A percentile compares a stretch with the other conserved stretches of the same genome.
Conservation (phyloP, 2,329 filamentous ascomycete genomes). For the Fusarium secorum region DNA sequence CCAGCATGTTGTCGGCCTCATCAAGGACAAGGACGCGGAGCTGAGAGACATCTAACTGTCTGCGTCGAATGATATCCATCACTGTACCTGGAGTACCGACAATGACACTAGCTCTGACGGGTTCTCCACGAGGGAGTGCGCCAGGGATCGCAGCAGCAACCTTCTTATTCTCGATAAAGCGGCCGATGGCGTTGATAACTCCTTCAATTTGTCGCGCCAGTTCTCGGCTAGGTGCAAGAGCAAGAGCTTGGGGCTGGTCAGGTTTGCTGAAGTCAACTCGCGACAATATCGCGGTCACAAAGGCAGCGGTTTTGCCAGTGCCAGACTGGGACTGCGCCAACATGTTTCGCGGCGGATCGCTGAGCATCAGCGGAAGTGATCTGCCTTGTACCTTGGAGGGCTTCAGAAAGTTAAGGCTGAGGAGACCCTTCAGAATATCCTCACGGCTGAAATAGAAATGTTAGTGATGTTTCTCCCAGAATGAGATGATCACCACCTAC, state of each 20-base stretch:
- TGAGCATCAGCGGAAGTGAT: slow-evolving; percentile 87
- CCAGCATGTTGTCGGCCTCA: slow-evolving; percentile 98
- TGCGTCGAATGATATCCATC: slow-evolving; percentile 82
- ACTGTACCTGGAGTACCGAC: slow-evolving; percentile 95
- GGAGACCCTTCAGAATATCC: slow-evolving; percentile 77
- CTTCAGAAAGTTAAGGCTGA: slow-evolving; percentile 86
- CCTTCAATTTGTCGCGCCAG: slow-evolving; percentile 92
- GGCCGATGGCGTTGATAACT: slow-evolving; percentile 83
- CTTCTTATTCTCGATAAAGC: slow-evolving; percentile 78
- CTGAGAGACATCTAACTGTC: slow-evolving; percentile 73
- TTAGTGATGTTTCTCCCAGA: slow-evolving; percentile 1
- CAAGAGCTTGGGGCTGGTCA: slow-evolving; percentile 81
- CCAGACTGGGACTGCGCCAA: slow-evolving; percentile 99
- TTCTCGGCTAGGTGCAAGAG: slow-evolving; percentile 92
- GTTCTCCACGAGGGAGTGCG: slow-evolving; percentile 71
- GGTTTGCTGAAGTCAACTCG: slow-evolving; percentile 78
- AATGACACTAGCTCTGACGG: slow-evolving; percentile 78
- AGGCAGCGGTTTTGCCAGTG: slow-evolving; percentile 97
- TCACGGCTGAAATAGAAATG: slow-evolving; percentile 44
- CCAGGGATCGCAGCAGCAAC: slow-evolving; percentile 87
- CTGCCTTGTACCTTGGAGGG: slow-evolving; percentile 98
- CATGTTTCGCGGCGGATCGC: slow-evolving; percentile 89
- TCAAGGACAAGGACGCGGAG: slow-evolving; percentile 90
- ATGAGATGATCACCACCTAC: slow-evolving; percentile 54
- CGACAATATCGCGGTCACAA: slow-evolving; percentile 89